Evolutionary conservation across 2,329 filamentous ascomycete species (phyloP), one percentile per base, ranked within the genome.

Genomic region (Nigrospora sphaerica): DNA sequence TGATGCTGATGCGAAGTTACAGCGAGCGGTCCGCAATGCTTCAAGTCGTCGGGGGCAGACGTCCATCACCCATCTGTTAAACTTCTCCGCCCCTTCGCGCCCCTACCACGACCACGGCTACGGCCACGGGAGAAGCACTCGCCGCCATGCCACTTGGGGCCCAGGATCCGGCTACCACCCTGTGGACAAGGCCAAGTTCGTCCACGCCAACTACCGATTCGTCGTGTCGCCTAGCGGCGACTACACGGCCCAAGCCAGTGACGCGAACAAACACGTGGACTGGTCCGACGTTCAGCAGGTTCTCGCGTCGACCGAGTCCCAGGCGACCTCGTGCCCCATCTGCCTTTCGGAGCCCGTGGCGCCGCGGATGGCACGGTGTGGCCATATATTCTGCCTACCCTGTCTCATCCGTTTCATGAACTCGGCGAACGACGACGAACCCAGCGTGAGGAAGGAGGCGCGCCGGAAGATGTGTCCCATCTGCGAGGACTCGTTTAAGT

Each of bases 181-280:
- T 13, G 80, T 83, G 38, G 93, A 98, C 66, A 97, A 97, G 70
- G 86, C 91, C 48, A 83, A 87, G 72, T 90, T 88, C 55, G 84
- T 98, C 14, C 91, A 98, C 65, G 90, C 93, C 53, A 98, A 98
- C 65, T 98, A 98, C 63, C 86, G 93, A 46, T 98, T 98, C 64
- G 86, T 98, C 49, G 91, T 98, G 44, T 84, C 88, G 49, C 92
- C 93, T 4, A 77, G 81, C 46, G 85, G 82, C 48, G 80, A 85
- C 58, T 98, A 97, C 62, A 77, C 80, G 49, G 78, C 80, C 6
- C 90, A 97, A 62, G 86, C 88, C 19, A 77, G 80, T 39, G 89
- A 97, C 64, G 86, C 93, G 17, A 92, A 98, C 65, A 77, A 91
- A 41, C 86, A 93, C 58, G 70, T 98, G 45, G 88, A 95, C 57